Evolutionary conservation across 2,329 filamentous ascomycete species (phyloP), one percentile per base, ranked within the genome.

Genomic region (Cordyceps tenuipes): DNA sequence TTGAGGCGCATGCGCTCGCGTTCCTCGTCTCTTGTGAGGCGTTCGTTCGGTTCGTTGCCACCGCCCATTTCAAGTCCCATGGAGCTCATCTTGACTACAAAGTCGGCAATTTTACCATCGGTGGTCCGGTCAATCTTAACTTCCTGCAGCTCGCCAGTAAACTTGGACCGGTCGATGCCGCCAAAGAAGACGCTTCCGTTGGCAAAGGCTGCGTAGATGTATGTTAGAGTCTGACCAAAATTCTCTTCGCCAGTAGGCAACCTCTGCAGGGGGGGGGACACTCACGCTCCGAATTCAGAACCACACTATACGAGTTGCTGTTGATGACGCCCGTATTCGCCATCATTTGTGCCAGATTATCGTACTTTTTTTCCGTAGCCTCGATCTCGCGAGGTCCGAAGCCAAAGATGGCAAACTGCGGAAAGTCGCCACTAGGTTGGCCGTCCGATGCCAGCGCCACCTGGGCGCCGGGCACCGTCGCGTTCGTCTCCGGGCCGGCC

Each of bases 161-260:
- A 57, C 55, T 57, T 49, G 46, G 46, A 41, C 5, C 55, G 46
- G n/a, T 59, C 56, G 26, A 59, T 51, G 5, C 56, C 56, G 26
- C 56, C 56, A n/a, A 59, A 51, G 19, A 59, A 50, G 23, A 59
- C 56, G 48, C 47, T 50, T 3, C 56, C 56, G 36, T 59, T 59
- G 23, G 47, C 56, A 3, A 59, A 13, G 4, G 56, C 56, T 59
- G 39, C 19, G 12, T 13, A n/a, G 23, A 19, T 8, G 10, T 2
- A n/a, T n/a, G 47, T 47, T n/a, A 44, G 36, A 43, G 36, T 21
- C 44, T 10, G 39, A 23, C 10, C 15, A 10, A 1, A 21, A 13
- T 36, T 41, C n/a, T 19, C 21, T 26, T 26, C n/a, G 9, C 12
- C 2, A 21, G 10, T 10, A 13, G 7, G 50, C 8, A 13, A 6